phyloP scores from a whole-genome alignment of 140 eudicot species.

The Oenanthe javanica region DNA sequence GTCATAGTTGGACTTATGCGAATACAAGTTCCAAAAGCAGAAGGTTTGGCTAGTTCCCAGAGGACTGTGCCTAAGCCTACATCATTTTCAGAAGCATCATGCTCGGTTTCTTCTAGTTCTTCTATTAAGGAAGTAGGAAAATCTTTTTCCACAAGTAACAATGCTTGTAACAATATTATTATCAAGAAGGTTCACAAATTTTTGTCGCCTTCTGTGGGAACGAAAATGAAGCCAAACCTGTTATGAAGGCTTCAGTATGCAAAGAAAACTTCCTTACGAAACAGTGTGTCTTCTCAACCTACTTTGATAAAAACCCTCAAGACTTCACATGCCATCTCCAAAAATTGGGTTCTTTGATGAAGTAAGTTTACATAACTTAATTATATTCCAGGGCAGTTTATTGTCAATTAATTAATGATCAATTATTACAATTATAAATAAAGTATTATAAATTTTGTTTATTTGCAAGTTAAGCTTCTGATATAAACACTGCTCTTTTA shows the following conservation, averaged over 20 bases:
- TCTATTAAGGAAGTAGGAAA: conserved; percentile 27
- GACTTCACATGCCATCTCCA: no score
- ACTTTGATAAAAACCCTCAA: no score
- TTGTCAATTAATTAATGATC: background rate
- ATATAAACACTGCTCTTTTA: background rate
- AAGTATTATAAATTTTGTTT: background rate
- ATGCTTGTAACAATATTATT: conserved; percentile 31
- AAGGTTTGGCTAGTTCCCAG: conserved; percentile 30
- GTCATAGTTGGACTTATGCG: conserved; percentile 38
- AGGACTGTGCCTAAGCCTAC: conserved; percentile 56
- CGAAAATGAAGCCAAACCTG: conserved; percentile 32
- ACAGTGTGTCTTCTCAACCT: conserved; percentile 12
- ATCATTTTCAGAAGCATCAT: conserved; percentile 32
- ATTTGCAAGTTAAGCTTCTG: background rate
- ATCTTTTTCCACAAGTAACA: conserved; percentile 45
- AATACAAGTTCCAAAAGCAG: conserved; percentile 30
- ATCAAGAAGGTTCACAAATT: conserved; percentile 32
- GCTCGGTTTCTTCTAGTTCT: conserved; percentile 29
- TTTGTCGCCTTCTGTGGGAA: conserved; percentile 25
- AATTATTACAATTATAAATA: background rate
- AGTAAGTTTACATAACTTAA: conserved; percentile 41
- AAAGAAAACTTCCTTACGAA: conserved; percentile 24
- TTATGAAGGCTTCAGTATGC: conserved; percentile 18
- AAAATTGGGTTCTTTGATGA: conserved; percentile 52
- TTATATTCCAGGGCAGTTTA: background rate